Evolutionary conservation across 305 asterid genomes (phyloP), one percentile per base, ranked within the genome.

Genomic region (Petunia hybrid): DNA sequence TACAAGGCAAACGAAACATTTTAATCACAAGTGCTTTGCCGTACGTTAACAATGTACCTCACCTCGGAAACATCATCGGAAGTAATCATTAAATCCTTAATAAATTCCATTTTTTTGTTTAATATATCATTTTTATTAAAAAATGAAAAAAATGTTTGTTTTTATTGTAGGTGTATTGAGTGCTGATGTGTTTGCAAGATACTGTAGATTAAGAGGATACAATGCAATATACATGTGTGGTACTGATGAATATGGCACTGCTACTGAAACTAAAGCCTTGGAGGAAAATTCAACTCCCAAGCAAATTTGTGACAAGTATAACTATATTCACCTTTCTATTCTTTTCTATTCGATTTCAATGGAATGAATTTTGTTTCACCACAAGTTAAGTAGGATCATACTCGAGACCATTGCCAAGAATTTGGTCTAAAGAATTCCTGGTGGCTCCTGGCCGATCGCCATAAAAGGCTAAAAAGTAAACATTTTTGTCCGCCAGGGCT

Each of bases 11-110:
- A 87, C 84, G 98, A 76, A 95, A 95, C 77, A 83, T 95, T 77
- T 91, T 95, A 79, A 92, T 95, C 85, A 95, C 98, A 46, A 94
- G 98, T 77, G 99, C 99, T 22, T 83, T 95, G 85, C 98, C 99
- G 0, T 96, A 96, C 70, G 98, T 96, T 76, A 96, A 94, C 79
- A 96, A 96, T 85, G 97, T 96, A 14, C 99, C 99, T 13, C 98
- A 96, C 83, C 98, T 94, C 78, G 98, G 99, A 77, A 94, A 96
- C 90, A 91, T 96, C 82, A 96, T 96, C 84, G 99, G 99, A 80
- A 89, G 99, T 94, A 45, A 60, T 6, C 7, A 60, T 45, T 45
- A 40, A 8, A 16, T 22, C 60, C 10, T 45, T 55, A 86, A 87
- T 42, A 64, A 53, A 71, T 56, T 45, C 13, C 6, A 60, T 76